Evolutionary conservation across 176 grass and related monocot genomes (phyloP), one percentile per base, ranked within the genome.

Genomic region (Rhynchospora breviuscula): DNA sequence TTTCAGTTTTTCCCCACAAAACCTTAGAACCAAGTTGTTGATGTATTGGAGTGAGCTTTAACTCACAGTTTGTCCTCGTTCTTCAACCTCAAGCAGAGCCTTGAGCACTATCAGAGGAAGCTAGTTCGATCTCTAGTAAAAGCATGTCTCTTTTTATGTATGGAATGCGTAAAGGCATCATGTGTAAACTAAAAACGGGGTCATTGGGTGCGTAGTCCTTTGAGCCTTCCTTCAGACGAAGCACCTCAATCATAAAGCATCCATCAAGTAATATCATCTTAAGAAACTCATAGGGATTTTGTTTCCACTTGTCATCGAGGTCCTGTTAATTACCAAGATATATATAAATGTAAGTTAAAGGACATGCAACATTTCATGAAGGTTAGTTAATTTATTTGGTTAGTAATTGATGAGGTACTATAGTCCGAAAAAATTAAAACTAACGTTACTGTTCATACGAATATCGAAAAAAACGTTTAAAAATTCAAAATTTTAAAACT

Each of bases 61-160:
- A 19, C 69, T 73, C 49, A 62, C 67, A 2, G 58, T 6, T 45
- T 0, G 35, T 2, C 57, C 67, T 3, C 7, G 3, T 1, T 11
- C 23, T 22, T 76, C 80, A 19, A 66, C 56, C n/a, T 59, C 68
- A 0, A 87, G 58, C 18, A 87, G 56, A 2, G n/a, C 46, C 43
- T 67, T 15, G 29, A 88, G 59, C 31, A 88, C 58, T 5, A 84
- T 47, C 10, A 88, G n/a, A 75, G 86, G 81, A 29, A 88, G 59
- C 61, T 88, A 68, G 70, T 88, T 88, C n/a, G n/a, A n/a, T n/a
- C 59, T 88, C 86, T 19, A 88, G 68, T 63, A 88, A 40, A 56
- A 88, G 71, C 81, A 88, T 79, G 48, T 88, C 86, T 19, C 58
- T 15, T 60, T 53, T 79, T 48, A 88, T 47, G 45, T 75, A 83